These are phyloP conservation scores for Microcyclospora tardicrescens DNA, from an alignment of 2,329 filamentous ascomycete genomes.

Conservation along the genomic window DNA sequence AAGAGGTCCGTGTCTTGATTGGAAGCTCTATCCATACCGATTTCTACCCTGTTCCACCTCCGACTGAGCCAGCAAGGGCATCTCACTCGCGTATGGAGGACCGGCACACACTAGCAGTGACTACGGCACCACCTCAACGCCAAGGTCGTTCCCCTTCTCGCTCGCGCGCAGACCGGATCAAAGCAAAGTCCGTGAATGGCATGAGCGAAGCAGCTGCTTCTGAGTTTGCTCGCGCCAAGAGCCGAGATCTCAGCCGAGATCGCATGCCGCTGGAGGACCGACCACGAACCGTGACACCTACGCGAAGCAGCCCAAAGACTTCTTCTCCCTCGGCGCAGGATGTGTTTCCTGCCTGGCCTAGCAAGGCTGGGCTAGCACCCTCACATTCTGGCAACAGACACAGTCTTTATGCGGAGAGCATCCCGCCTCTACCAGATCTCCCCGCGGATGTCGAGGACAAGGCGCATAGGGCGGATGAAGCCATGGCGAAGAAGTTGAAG, in stretches of 20 bases:
- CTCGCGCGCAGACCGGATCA: too few relatives aligned
- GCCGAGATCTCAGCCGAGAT: conserved; percentile 9
- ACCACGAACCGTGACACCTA: conserved; percentile 4
- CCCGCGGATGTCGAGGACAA: conserved; percentile 17
- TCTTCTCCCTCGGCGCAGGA: neutral
- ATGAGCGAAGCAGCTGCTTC: conserved; percentile 13
- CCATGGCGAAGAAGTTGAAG: conserved; percentile 16
- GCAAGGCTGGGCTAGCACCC: conserved; percentile 11
- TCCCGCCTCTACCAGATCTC: conserved; percentile 20
- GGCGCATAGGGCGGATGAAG: conserved; percentile 13
- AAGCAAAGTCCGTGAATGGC: conserved; percentile 2
- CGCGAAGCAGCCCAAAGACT: conserved; percentile 1
- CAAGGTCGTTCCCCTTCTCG: too few relatives aligned
- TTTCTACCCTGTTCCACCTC: too few relatives aligned
- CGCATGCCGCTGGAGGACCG: conserved; percentile 1
- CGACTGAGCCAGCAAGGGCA: too few relatives aligned
- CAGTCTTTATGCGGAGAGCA: conserved; percentile 12
- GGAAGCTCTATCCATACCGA: too few relatives aligned
- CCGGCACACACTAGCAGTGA: too few relatives aligned
- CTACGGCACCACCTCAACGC: too few relatives aligned
- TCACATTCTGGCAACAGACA: conserved; percentile 1
- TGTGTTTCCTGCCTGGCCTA: conserved; percentile 15
- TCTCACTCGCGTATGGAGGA: too few relatives aligned
- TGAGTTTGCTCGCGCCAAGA: conserved; percentile 14
- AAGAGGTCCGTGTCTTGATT: too few relatives aligned